Percentiles rank a stretch among this genome's conserved stretches.
phyloP scores from a whole-genome alignment of 2,329 filamentous ascomycete genomes.

The Pseudogymnoascus sp. region DNA sequence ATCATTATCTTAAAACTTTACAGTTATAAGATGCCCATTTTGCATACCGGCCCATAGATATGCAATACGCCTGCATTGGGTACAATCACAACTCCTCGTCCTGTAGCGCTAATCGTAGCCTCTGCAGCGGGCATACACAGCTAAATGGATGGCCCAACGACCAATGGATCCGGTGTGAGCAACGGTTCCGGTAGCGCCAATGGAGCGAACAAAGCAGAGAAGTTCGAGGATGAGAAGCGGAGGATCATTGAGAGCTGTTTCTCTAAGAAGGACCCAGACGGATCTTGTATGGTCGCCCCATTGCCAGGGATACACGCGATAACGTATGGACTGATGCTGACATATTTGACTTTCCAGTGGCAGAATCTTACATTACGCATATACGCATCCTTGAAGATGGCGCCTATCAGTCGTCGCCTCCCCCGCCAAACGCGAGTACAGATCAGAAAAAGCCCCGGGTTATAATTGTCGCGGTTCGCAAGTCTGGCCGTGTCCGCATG shows the following conservation, averaged over 20 bases:
- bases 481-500: conserved; percentile 85
- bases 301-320: conserved; percentile 8
- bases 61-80: conserved; percentile 6
- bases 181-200: conserved; percentile 19
- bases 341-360: conserved; percentile 40
- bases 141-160: conserved; percentile 28
- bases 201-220: conserved; percentile 45
- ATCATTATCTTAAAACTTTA: conserved; percentile 1
- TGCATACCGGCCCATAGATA: not conserved
- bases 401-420: conserved; percentile 71
- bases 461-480: conserved; percentile 88
- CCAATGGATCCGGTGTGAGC: conserved; percentile 28
- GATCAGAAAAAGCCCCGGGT: conserved; percentile 79
- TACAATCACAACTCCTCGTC: not conserved
- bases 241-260: conserved; percentile 95
- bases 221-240: conserved; percentile 93
- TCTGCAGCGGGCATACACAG: conserved; percentile 16
- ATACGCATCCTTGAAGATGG: conserved; percentile 85
- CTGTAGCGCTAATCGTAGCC: not conserved
- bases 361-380: conserved; percentile 97
- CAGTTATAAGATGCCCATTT: conserved; percentile 7
- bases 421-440: conserved; percentile 67
- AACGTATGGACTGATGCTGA: conserved; percentile 18
- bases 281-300: conserved; percentile 57
- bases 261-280: conserved; percentile 78